These are phyloP conservation scores for Sutorius australiensis DNA, from an alignment of 768 basidiomycete species.

Conservation along the genomic window DNA sequence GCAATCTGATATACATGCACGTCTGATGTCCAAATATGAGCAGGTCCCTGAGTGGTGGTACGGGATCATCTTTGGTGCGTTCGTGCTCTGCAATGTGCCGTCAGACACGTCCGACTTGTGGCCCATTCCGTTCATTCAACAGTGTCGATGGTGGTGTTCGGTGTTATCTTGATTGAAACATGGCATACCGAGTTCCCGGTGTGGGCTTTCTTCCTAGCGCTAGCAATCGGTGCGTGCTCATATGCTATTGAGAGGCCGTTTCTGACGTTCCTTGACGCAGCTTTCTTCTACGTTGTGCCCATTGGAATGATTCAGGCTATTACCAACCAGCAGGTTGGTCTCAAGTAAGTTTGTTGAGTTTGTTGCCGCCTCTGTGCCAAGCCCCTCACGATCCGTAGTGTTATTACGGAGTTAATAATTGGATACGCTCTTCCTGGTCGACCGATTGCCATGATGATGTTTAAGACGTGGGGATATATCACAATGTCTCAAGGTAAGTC, in stretches of 20 bases:
- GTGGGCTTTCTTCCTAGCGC: conserved; percentile 40
- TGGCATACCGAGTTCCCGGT: conserved; percentile 51
- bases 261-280: conserved; percentile 5
- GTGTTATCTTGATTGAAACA: conserved; percentile 53
- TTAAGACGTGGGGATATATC: conserved; percentile 71
- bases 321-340: conserved; percentile 73
- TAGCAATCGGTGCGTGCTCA: conserved; percentile 28
- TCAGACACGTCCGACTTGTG: not conserved
- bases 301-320: conserved; percentile 74
- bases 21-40: conserved; percentile 52
- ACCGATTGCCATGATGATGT: conserved; percentile 79
- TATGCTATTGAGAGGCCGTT: not conserved
- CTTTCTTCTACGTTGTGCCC: conserved; percentile 68
- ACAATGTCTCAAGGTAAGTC: conserved; percentile 46
- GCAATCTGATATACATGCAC: conserved; percentile 71
- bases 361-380: not conserved
- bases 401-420: conserved; percentile 70
- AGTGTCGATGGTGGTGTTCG: conserved; percentile 54
- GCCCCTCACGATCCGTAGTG: conserved; percentile 26
- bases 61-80: conserved; percentile 25
- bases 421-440: conserved; percentile 55
- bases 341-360: conserved; percentile 31
- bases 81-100: not conserved
- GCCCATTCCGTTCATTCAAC: not conserved
- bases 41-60: conserved; percentile 68